phyloP scores from a whole-genome alignment of 2,329 filamentous ascomycete species.

The Polychaeton citri region DNA sequence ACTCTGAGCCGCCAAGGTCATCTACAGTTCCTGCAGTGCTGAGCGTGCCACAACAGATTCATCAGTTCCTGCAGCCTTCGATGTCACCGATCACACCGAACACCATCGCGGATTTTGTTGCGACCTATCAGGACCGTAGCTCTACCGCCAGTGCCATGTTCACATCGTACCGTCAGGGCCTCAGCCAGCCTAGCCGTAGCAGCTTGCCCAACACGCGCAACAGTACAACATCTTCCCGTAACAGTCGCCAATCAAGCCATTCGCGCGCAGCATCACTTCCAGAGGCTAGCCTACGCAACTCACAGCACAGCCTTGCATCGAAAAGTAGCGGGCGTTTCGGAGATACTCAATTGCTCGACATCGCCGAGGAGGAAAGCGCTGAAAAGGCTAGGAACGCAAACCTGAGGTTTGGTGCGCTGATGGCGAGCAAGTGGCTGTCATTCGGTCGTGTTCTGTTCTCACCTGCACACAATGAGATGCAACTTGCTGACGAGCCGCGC shows the following conservation, averaged over 20 bases:
- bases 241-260: conserved; percentile 16
- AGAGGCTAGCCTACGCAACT: conserved; percentile 10
- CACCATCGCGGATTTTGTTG: conserved; percentile 41
- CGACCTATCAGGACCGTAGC: conserved; percentile 34
- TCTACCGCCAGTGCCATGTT: conserved; percentile 22
- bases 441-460: conserved; percentile 77
- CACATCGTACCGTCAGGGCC: conserved; percentile 4
- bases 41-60: conserved; percentile 17
- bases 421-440: conserved; percentile 76
- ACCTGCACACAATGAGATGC: conserved; percentile 59
- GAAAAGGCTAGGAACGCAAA: conserved; percentile 45
- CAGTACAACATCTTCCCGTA: conserved; percentile 10
- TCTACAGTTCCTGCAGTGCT: conserved; percentile 6
- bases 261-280: conserved; percentile 17
- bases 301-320: conserved; percentile 7
- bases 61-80: conserved; percentile 16
- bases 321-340: conserved; percentile 21
- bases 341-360: conserved; percentile 44
- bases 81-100: conserved; percentile 30
- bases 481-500: conserved; percentile 44
- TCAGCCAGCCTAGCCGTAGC: too few relatives aligned
- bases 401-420: conserved; percentile 66
- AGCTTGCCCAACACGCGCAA: conserved; percentile 3
- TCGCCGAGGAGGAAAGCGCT: conserved; percentile 19
- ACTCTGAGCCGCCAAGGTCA: conserved; percentile 7